Percentiles rank a stretch among this genome's conserved stretches.
These are phyloP conservation scores for Prunus yedoensis DNA, from an alignment of 331 rosid species.

Conservation along the genomic window DNA sequence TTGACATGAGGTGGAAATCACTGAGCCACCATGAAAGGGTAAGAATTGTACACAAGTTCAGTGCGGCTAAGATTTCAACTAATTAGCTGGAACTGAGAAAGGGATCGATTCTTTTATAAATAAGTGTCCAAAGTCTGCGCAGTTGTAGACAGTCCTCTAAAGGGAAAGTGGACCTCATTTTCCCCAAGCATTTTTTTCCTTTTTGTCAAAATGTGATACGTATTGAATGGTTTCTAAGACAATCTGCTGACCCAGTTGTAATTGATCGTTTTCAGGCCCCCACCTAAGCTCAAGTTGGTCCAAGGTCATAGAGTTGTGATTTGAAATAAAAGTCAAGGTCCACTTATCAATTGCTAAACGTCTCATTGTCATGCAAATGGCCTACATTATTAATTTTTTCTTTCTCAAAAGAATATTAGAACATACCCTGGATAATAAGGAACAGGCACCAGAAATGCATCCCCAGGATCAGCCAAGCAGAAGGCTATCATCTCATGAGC, in stretches of 20 bases:
- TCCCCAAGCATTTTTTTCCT: neutral
- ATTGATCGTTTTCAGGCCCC: neutral
- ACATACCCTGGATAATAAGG: constrained; percentile 85
- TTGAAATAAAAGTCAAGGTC: neutral
- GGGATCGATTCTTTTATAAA: neutral
- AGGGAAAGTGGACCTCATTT: neutral
- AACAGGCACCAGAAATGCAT: constrained; percentile 84
- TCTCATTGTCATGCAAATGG: neutral
- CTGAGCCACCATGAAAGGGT: neutral
- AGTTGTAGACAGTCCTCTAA: neutral
- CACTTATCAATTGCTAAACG: neutral
- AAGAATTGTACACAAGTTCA: neutral
- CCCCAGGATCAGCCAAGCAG: constrained; percentile 83
- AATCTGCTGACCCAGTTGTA: neutral
- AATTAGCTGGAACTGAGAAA: neutral
- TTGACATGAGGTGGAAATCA: neutral
- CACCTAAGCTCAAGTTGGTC: constrained; percentile 3
- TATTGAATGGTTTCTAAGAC: neutral
- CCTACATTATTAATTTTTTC: too few species aligned
- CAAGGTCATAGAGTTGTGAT: neutral
- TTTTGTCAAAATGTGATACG: neutral
- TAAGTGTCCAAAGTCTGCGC: neutral
- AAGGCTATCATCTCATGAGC: constrained; percentile 79
- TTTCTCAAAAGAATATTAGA: neutral
- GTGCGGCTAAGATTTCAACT: neutral